These are phyloP conservation scores for Marasmius oreades DNA, from an alignment of 1,284 basidiomycete genomes.

Conservation along the genomic window DNA sequence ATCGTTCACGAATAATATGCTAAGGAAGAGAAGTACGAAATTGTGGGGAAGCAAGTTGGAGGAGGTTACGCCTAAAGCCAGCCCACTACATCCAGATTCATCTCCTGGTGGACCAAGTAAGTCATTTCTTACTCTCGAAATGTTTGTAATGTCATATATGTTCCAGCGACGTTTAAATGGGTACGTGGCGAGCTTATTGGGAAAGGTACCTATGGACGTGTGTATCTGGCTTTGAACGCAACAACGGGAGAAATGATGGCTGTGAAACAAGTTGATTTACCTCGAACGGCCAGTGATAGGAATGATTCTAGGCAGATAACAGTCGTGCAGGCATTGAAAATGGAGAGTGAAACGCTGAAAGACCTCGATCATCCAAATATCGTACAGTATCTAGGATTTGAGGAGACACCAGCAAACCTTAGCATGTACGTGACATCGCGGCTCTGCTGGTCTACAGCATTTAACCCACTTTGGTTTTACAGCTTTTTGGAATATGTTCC, in stretches of 20 bases:
- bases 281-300: slow-evolving; percentile 86
- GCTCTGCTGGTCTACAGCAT: slow-evolving; percentile 8
- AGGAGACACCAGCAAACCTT: slow-evolving; percentile 85
- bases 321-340: slow-evolving; percentile 89
- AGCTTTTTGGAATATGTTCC: slow-evolving; percentile 98
- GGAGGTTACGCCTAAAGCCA: slow-evolving; percentile 82
- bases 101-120: slow-evolving; percentile 60
- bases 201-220: slow-evolving; percentile 93
- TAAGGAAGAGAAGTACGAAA: slow-evolving; percentile 87
- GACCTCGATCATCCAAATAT: slow-evolving; percentile 97
- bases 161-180: slow-evolving; percentile 92
- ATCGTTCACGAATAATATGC: slow-evolving; percentile 41
- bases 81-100: slow-evolving; percentile 49
- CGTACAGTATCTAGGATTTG: slow-evolving; percentile 97
- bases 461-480: slow-evolving; percentile 12
- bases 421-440: slow-evolving; percentile 77
- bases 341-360: slow-evolving; percentile 94
- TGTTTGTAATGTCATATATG: slow-evolving; percentile 16
- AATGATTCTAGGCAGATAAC: slow-evolving; percentile 82
- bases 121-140: slow-evolving; percentile 26
- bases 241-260: slow-evolving; percentile 99
- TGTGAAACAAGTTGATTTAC: slow-evolving; percentile 98
- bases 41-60: slow-evolving; percentile 94
- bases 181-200: slow-evolving; percentile 97
- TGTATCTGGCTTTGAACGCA: slow-evolving; percentile 96